Evolutionary conservation across 768 basidiomycete genomes (phyloP).

Genomic region (Gymnopilus dilepis): DNA sequence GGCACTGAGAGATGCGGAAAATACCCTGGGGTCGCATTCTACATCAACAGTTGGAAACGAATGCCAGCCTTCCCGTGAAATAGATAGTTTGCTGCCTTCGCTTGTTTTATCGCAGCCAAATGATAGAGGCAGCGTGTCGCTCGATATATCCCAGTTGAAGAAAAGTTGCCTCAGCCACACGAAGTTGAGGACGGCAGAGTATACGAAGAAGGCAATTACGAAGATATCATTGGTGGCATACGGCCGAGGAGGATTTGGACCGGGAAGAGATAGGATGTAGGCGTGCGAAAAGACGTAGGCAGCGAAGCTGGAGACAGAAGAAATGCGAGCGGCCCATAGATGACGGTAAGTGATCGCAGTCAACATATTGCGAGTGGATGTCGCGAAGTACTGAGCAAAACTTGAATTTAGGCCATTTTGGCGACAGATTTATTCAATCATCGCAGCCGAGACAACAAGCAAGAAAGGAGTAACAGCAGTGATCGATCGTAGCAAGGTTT

Average conservation of each 20-base stretch:
- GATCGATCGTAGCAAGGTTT: background rate
- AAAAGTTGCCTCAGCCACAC: slow-evolving; percentile 25
- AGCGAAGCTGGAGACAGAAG: slow-evolving; percentile 20
- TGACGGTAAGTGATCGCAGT: slow-evolving; percentile 15
- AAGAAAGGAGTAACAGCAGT: background rate
- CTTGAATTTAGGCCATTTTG: background rate
- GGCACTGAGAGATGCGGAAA: slow-evolving; percentile 15
- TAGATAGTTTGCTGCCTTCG: slow-evolving; percentile 2
- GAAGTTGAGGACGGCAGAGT: slow-evolving; percentile 23
- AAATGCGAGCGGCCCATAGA: slow-evolving; percentile 13
- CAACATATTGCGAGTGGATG: slow-evolving; percentile 2
- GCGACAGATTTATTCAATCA: background rate
- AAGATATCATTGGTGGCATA: slow-evolving; percentile 23
- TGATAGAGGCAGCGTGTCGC: slow-evolving; percentile 16
- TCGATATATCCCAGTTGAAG: slow-evolving; percentile 20
- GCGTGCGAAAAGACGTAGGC: slow-evolving; percentile 25
- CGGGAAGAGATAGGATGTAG: slow-evolving; percentile 16
- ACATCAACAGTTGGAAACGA: background rate
- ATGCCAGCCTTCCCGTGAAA: background rate
- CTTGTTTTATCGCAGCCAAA: slow-evolving; percentile 16
- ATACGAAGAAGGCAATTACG: slow-evolving; percentile 17
- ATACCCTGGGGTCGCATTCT: slow-evolving; percentile 12
- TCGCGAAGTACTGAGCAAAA: background rate
- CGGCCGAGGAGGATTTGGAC: background rate
- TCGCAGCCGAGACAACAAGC: background rate